Evolutionary conservation across 2,329 filamentous ascomycete species (phyloP).

Genomic region (Alternaria infectoria): DNA sequence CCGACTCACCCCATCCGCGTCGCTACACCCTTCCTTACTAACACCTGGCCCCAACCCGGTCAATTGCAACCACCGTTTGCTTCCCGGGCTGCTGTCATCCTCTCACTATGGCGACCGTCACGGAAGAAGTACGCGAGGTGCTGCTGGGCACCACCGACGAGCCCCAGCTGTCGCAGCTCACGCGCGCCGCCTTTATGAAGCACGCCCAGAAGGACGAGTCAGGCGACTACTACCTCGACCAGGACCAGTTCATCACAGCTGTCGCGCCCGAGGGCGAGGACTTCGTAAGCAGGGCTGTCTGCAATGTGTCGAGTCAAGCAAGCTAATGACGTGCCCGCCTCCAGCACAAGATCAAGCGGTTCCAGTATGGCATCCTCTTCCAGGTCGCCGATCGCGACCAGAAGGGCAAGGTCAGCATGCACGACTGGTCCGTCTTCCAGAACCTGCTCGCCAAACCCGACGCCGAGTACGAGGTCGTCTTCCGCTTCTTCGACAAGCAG

Average conservation of each 20-base stretch:
- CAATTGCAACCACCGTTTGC: conserved; percentile 37
- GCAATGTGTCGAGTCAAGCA: conserved; percentile 27
- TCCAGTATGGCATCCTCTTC: conserved; percentile 95
- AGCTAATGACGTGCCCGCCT: conserved; percentile 35
- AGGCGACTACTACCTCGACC: conserved; percentile 80
- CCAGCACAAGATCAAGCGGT: conserved; percentile 96
- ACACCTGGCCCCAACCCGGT: conserved; percentile 16
- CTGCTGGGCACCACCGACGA: conserved; percentile 69
- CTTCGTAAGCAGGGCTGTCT: conserved; percentile 70
- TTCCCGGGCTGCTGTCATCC: conserved; percentile 16
- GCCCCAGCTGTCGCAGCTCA: conserved; percentile 73
- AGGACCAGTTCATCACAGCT: conserved; percentile 88
- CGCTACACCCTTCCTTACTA: conserved; percentile 18
- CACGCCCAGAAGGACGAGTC: conserved; percentile 77
- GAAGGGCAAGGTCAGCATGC: conserved; percentile 74
- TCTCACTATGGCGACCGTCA: conserved; percentile 61
- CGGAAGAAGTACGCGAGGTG: conserved; percentile 67
- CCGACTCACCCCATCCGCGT: conserved; percentile 29
- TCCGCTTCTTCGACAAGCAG: conserved; percentile 91
- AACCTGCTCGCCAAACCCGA: conserved; percentile 93
- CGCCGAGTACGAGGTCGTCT: conserved; percentile 98
- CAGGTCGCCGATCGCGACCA: conserved; percentile 81
- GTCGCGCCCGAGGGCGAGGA: conserved; percentile 87
- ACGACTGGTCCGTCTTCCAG: conserved; percentile 93
- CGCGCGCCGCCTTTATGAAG: conserved; percentile 75